phyloP scores from a whole-genome alignment of 306 rosid species.

The Corylus avellana region DNA sequence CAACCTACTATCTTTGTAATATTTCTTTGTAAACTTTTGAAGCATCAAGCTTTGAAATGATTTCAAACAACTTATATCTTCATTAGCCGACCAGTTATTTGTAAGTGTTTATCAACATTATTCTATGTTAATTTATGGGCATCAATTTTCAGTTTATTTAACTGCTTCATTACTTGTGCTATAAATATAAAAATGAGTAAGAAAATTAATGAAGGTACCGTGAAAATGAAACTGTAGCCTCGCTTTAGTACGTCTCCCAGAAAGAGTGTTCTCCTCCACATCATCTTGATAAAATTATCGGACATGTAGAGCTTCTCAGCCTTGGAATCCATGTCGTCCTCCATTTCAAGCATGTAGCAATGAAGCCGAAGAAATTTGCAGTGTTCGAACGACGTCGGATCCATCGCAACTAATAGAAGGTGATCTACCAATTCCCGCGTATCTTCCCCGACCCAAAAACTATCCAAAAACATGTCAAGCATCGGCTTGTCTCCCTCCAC shows the following conservation, averaged over 20 bases:
- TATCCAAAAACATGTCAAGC: conserved; percentile 35
- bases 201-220: conserved; percentile 5
- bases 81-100: too few species aligned
- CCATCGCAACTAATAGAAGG: conserved; percentile 30
- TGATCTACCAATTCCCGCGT: conserved; percentile 24
- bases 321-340: conserved; percentile 10
- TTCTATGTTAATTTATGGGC: too few species aligned
- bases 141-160: too few species aligned
- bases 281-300: conserved; percentile 27
- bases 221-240: conserved; percentile 35
- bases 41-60: too few species aligned
- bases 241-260: conserved; percentile 33
- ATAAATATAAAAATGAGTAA: too few species aligned
- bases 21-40: too few species aligned
- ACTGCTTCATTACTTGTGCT: too few species aligned
- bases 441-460: conserved; percentile 38
- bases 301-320: conserved; percentile 37
- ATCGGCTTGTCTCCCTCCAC: conserved; percentile 30
- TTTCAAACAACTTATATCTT: too few species aligned
- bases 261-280: conserved; percentile 31
- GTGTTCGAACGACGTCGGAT: conserved; percentile 27
- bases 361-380: conserved; percentile 32
- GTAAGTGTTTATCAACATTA: too few species aligned
- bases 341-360: conserved; percentile 31
- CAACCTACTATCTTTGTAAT: too few species aligned